Percentiles rank a stretch among this genome's conserved stretches.
These are phyloP conservation scores for Plasmodium billcollinsi DNA, from an alignment of 169 alveolate genomes.

Conservation along the genomic window DNA sequence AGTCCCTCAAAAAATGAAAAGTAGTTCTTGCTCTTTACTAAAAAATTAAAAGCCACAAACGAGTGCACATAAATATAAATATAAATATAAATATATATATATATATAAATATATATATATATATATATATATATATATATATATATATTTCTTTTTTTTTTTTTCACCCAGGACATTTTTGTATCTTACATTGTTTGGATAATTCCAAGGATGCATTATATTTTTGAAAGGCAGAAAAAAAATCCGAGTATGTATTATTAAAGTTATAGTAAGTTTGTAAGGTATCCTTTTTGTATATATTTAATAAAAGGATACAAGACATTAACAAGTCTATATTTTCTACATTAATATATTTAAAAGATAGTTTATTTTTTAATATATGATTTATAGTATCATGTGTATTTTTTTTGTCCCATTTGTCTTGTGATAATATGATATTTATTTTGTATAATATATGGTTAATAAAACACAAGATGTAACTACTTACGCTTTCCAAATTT, in stretches of 20 bases:
- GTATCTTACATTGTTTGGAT: slow-evolving; percentile 33
- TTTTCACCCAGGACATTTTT: too few species aligned
- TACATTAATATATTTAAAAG: slow-evolving; percentile 18
- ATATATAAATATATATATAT: background rate
- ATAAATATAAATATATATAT: background rate
- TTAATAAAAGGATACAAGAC: slow-evolving; percentile 42
- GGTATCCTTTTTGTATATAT: slow-evolving; percentile 10
- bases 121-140: background rate
- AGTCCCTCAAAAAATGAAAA: slow-evolving; percentile 55
- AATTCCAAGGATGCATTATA: slow-evolving; percentile 22
- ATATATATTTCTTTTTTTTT: background rate
- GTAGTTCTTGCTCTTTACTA: slow-evolving; percentile 53
- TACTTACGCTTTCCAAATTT: slow-evolving; percentile 10
- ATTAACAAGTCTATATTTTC: slow-evolving; percentile 32
- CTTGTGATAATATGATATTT: slow-evolving; percentile 4
- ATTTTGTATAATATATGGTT: slow-evolving; percentile 17
- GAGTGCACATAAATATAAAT: background rate
- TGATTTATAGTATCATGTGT: slow-evolving; percentile 28
- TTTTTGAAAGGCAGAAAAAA: slow-evolving; percentile 10
- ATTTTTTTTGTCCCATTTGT: background rate
- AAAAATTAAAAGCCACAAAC: background rate
- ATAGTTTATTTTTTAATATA: slow-evolving; percentile 25
- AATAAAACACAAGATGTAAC: slow-evolving; percentile 11
- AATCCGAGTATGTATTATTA: slow-evolving; percentile 1
- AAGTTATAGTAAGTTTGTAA: slow-evolving; percentile 21